Percentiles rank a stretch among this genome's conserved stretches.
These are phyloP conservation scores for Papiliotrema flavescens DNA, from an alignment of 1,284 basidiomycete species.

Conservation along the genomic window DNA sequence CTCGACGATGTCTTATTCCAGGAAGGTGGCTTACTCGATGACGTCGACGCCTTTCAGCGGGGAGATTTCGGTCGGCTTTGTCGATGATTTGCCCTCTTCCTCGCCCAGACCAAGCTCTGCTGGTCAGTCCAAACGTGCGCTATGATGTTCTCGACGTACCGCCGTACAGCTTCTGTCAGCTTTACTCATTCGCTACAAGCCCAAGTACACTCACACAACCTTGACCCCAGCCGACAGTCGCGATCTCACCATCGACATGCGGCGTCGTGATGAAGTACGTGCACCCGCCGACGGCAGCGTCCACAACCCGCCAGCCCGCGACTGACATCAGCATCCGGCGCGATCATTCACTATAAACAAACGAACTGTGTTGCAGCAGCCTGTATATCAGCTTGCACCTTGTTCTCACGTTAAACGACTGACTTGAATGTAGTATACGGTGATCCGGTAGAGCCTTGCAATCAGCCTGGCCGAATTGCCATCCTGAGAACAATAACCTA, in stretches of 20 bases:
- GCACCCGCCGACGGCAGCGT: conserved; percentile 75
- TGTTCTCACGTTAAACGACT: not conserved
- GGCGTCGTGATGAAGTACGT: conserved; percentile 77
- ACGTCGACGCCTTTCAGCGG: conserved; percentile 70
- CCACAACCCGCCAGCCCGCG: conserved; percentile 68
- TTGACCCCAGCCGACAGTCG: conserved; percentile 65
- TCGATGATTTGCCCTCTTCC: conserved; percentile 77
- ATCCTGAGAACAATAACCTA: conserved; percentile 25
- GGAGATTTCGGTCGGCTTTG: conserved; percentile 72
- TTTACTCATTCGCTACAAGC: not conserved
- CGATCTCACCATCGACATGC: conserved; percentile 52
- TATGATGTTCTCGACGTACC: conserved; percentile 9
- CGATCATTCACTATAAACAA: not conserved
- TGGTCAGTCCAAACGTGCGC: not conserved
- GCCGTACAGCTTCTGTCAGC: conserved; percentile 26
- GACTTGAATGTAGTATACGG: conserved; percentile 69
- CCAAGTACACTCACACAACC: conserved; percentile 34
- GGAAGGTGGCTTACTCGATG: conserved; percentile 58
- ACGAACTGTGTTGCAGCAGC: not conserved
- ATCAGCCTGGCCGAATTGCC: not conserved
- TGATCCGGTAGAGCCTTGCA: conserved; percentile 66
- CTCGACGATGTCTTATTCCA: not conserved
- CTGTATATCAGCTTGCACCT: not conserved
- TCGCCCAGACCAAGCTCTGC: conserved; percentile 74
- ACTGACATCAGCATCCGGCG: conserved; percentile 6